Evolutionary conservation across 2,329 filamentous ascomycete genomes (phyloP).

Genomic region (Pseudohalonectria lignicola): DNA sequence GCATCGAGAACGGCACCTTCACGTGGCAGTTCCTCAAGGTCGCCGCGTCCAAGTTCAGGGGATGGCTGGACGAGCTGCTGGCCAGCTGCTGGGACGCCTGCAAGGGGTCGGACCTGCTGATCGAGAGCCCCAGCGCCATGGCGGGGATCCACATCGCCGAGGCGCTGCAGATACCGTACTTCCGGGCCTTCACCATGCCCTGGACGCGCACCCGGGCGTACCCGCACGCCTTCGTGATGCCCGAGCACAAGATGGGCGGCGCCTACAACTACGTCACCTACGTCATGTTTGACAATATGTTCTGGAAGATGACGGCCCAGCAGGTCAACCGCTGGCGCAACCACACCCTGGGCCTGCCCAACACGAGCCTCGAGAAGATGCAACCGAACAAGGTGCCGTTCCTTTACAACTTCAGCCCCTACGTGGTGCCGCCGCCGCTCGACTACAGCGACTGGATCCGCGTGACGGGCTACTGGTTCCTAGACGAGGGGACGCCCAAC

Average conservation of each 20-base stretch:
- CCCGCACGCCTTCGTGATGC: conserved; percentile 90
- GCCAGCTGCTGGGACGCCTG: conserved; percentile 74
- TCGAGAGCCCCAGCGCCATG: conserved; percentile 95
- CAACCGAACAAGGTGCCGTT: conserved; percentile 97
- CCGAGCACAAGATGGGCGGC: conserved; percentile 87
- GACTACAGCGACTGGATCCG: conserved; percentile 98
- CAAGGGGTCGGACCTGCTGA: conserved; percentile 77
- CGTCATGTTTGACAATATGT: conserved; percentile 90
- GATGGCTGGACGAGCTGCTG: conserved; percentile 89
- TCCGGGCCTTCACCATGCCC: conserved; percentile 96
- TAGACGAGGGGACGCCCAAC: conserved; percentile 50
- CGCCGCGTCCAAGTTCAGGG: conserved; percentile 76
- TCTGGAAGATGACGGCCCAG: conserved; percentile 86
- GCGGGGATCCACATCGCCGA: conserved; percentile 96
- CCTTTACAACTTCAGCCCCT: conserved; percentile 92
- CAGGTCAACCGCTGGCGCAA: conserved; percentile 93
- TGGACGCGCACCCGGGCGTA: conserved; percentile 95
- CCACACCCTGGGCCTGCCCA: conserved; percentile 63
- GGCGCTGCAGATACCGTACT: conserved; percentile 85
- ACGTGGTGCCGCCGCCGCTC: conserved; percentile 84
- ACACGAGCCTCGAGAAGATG: conserved; percentile 80
- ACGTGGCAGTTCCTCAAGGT: conserved; percentile 84
- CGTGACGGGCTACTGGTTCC: conserved; percentile 96
- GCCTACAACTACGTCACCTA: conserved; percentile 94
- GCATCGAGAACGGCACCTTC: conserved; percentile 95